Evolutionary conservation across 257 asterid species (phyloP).

Genomic region (Haberlea rhodopensis): DNA sequence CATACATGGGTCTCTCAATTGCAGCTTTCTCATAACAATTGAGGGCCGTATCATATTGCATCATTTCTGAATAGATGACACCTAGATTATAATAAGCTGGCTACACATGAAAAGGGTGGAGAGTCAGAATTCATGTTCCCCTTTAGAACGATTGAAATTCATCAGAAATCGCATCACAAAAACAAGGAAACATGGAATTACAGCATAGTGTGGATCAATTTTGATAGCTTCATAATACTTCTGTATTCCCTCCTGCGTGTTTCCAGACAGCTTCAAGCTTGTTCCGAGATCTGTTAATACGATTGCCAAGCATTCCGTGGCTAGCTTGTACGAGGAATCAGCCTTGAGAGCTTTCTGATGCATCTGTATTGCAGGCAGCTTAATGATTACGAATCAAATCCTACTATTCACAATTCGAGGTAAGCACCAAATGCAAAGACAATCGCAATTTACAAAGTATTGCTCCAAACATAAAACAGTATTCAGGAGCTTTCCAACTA

Average conservation of each 20-base stretch:
- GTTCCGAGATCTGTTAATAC: slow-evolving; percentile 98
- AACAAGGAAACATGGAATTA: slow-evolving; percentile 40
- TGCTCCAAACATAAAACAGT: not conserved
- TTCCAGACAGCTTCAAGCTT: slow-evolving; percentile 96
- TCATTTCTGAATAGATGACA: slow-evolving; percentile 96
- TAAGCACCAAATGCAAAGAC: slow-evolving; percentile 16
- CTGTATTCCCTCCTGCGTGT: slow-evolving; percentile 92
- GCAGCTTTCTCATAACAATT: slow-evolving; percentile 96
- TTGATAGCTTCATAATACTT: slow-evolving; percentile 94
- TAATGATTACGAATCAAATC: slow-evolving; percentile 14
- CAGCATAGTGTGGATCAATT: slow-evolving; percentile 90
- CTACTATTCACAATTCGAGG: slow-evolving; percentile 9
- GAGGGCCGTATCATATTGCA: slow-evolving; percentile 98
- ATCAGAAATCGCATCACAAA: slow-evolving; percentile 14
- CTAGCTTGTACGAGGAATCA: slow-evolving; percentile 80
- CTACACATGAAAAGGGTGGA: slow-evolving; percentile 46
- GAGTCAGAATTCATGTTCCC: slow-evolving; percentile 31
- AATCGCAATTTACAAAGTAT: slow-evolving; percentile 5
- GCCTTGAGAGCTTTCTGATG: slow-evolving; percentile 86
- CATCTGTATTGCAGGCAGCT: slow-evolving; percentile 57
- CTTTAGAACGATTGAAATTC: slow-evolving; percentile 14
- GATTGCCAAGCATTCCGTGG: slow-evolving; percentile 91
- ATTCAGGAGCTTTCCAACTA: slow-evolving; percentile 23
- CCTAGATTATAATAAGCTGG: slow-evolving; percentile 99
- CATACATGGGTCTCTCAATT: slow-evolving; percentile 92